These are phyloP conservation scores for Pleurotus djamor DNA, from an alignment of 768 basidiomycete genomes.

Conservation along the genomic window DNA sequence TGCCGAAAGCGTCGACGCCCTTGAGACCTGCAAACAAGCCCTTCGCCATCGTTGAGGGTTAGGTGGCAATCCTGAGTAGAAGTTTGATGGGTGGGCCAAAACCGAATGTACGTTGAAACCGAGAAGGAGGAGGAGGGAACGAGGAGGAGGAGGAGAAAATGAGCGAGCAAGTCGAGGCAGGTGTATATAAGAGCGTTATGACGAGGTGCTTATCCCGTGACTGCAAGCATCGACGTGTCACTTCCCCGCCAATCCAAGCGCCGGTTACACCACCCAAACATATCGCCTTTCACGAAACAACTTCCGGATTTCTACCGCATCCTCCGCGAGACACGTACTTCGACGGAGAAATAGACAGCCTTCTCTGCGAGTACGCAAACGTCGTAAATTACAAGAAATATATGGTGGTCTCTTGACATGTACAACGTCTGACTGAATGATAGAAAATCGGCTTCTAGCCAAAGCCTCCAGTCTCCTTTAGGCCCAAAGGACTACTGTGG, in stretches of 20 bases:
- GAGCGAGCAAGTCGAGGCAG: constrained; percentile 7
- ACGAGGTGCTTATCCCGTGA: constrained; percentile 23
- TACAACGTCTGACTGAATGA: too few relatives aligned
- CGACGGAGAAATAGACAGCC: not conserved
- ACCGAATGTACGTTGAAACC: constrained; percentile 19
- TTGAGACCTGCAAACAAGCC: constrained; percentile 76
- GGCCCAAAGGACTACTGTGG: constrained; percentile 1
- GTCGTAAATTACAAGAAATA: too few relatives aligned
- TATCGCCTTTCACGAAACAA: constrained; percentile 3
- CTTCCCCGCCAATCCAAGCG: constrained; percentile 10
- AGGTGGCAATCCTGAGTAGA: constrained; percentile 22
- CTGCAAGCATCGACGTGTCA: constrained; percentile 34
- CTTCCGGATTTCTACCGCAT: constrained; percentile 14
- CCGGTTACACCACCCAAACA: constrained; percentile 3
- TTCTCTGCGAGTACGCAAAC: not conserved
- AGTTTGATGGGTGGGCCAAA: constrained; percentile 19
- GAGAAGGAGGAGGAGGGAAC: constrained; percentile 10
- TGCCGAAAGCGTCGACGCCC: constrained; percentile 98
- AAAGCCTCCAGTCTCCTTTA: not conserved
- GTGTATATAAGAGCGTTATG: constrained; percentile 5
- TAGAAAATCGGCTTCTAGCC: not conserved
- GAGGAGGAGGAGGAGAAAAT: not conserved
- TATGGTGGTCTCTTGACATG: too few relatives aligned
- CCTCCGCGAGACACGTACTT: not conserved
- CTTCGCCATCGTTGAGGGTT: constrained; percentile 55